Evolutionary conservation across 495 filamentous ascomycete species (phyloP), one percentile per base, ranked within the genome.

Genomic region (Talaromyces thailandensis): DNA sequence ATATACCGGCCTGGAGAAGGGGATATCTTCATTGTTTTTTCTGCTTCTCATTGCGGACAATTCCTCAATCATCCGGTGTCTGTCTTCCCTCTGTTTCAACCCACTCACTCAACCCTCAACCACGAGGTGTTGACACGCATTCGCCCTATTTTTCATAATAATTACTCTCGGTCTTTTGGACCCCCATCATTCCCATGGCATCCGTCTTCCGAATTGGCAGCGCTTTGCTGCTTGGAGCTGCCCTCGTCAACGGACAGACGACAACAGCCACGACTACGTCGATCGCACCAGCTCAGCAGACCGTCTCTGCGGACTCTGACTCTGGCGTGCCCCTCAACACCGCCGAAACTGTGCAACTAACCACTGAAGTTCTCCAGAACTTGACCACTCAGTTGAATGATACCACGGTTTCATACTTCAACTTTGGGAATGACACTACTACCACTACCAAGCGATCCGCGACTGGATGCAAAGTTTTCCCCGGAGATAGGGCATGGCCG

Each of bases 401-500:
- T 18, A 48, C 43, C 9, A 48, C 43, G 2, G n/a, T 48, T 48
- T 48, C 43, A 18, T 48, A 48, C 3, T 69, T 71, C 57, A 63
- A 26, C 16, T 72, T 72, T 51, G 70, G 61, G 7, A 62, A 59
- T 18, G 62, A 65, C 50, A 62, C 12, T n/a, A 64, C 50, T 52
- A 63, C 43, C 18, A 21, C 43, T 48, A 48, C 43, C 6, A 48
- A 48, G 43, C 43, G 43, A 48, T 48, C 43, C 43, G 11, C 18
- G 18, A 48, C 43, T 12, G 65, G 61, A 31, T 86, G 84, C 72
- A 84, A 79, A 65, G 62, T 71, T 31, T 77, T 80, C 59, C 84
- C 84, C 1, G 83, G 82, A 18, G 75, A 79, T 32, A 35, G 31
- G 2, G 45, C 59, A 4, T 85, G 81, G 82, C 82, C 82, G 0